phyloP scores from a whole-genome alignment of 495 filamentous ascomycete species.

The Talaromyces wortmannii region DNA sequence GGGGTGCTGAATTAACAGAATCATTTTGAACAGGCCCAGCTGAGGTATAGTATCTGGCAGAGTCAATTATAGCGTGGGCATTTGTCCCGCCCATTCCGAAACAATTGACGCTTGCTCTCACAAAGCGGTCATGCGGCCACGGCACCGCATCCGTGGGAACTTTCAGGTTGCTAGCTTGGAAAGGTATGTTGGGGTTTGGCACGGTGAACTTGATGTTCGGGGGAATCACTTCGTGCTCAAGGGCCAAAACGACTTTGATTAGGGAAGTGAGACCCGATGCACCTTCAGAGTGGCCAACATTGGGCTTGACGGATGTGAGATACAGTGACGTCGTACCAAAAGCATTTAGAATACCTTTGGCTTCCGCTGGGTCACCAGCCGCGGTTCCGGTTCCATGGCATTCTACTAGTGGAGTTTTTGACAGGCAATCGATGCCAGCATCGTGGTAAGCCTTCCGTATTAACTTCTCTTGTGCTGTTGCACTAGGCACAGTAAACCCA shows the following conservation, averaged over 20 bases:
- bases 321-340: slow-evolving; percentile 21
- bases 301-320: slow-evolving; percentile 26
- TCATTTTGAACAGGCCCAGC: not conserved
- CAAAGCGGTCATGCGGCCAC: slow-evolving; percentile 8
- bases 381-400: slow-evolving; percentile 15
- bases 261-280: slow-evolving; percentile 25
- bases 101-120: slow-evolving; percentile 23
- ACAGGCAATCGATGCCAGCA: slow-evolving; percentile 18
- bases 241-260: slow-evolving; percentile 23
- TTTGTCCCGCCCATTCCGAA: slow-evolving; percentile 28
- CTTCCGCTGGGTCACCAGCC: slow-evolving; percentile 35
- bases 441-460: slow-evolving; percentile 26
- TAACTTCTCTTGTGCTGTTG: slow-evolving; percentile 17
- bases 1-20: not conserved
- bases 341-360: slow-evolving; percentile 32
- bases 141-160: slow-evolving; percentile 13
- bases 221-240: slow-evolving; percentile 27
- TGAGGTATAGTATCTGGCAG: too few species aligned
- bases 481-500: slow-evolving; percentile 18
- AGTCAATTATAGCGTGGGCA: slow-evolving; percentile 21
- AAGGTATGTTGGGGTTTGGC: slow-evolving; percentile 19
- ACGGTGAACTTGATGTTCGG: slow-evolving; percentile 21
- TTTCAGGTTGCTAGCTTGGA: not conserved
- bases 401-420: slow-evolving; percentile 18
- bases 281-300: slow-evolving; percentile 32